These are phyloP conservation scores for Xylaria castorea DNA, from an alignment of 495 filamentous ascomycete species.

Conservation along the genomic window DNA sequence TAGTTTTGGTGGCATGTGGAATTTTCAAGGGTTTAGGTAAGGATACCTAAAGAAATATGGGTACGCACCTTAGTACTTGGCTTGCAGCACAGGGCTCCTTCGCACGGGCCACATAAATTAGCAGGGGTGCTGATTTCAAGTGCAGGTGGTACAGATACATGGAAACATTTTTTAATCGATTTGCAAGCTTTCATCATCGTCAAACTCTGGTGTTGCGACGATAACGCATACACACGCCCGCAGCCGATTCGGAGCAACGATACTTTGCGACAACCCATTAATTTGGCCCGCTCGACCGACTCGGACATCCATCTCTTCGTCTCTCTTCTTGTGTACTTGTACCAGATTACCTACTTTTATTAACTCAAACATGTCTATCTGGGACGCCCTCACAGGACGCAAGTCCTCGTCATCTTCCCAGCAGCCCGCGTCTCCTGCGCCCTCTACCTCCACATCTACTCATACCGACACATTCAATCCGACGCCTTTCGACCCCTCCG, in stretches of 20 bases:
- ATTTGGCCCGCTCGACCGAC: background rate
- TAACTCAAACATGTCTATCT: slow-evolving; percentile 71
- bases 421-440: slow-evolving; percentile 38
- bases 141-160: background rate
- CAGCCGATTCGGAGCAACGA: background rate
- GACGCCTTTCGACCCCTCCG: slow-evolving; percentile 69
- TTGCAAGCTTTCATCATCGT: slow-evolving; percentile 22
- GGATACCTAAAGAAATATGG: background rate
- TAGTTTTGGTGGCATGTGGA: slow-evolving; percentile 22
- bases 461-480: slow-evolving; percentile 59
- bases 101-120: slow-evolving; percentile 22
- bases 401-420: slow-evolving; percentile 63
- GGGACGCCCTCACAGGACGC: slow-evolving; percentile 86
- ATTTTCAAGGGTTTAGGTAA: slow-evolving; percentile 24
- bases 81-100: background rate
- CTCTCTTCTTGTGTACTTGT: slow-evolving; percentile 24
- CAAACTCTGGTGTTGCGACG: slow-evolving; percentile 16
- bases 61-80: background rate
- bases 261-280: background rate
- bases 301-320: background rate
- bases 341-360: slow-evolving; percentile 7
- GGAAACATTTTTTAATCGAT: slow-evolving; percentile 29
- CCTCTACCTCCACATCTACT: slow-evolving; percentile 42
- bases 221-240: slow-evolving; percentile 8
- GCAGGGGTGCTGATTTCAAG: background rate